Percentiles rank a stretch among this genome's conserved stretches.
phyloP scores from a whole-genome alignment of 495 filamentous ascomycete species.

The Sordaria brevicollis region DNA sequence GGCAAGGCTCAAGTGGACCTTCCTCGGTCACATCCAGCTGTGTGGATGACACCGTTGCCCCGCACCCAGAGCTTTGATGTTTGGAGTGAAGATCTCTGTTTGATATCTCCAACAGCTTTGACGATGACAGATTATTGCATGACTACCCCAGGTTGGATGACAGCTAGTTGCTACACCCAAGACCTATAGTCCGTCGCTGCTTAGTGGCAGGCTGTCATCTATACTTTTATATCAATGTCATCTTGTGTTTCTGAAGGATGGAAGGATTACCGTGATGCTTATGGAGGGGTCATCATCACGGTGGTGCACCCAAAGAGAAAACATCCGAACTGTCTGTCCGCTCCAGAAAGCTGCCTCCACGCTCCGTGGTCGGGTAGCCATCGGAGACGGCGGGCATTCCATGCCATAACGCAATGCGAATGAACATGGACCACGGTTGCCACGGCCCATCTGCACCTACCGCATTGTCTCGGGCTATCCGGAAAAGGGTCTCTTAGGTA shows the following conservation, averaged over 20 bases:
- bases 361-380: not conserved
- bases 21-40: not conserved
- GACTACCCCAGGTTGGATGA: not conserved
- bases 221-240: not conserved
- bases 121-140: not conserved
- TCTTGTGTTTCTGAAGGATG: not conserved
- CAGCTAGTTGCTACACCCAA: not conserved
- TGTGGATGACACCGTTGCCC: not conserved
- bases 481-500: no score
- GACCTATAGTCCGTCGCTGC: not conserved
- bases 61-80: not conserved
- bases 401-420: not conserved
- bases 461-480: no score
- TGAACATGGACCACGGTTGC: not conserved
- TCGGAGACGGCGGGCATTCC: not conserved
- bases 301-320: not conserved
- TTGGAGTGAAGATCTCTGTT: not conserved
- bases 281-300: not conserved
- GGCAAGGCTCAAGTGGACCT: not conserved
- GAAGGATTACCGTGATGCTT: not conserved
- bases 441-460: not conserved
- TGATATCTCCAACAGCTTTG: not conserved
- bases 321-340: not conserved
- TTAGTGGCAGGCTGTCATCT: not conserved
- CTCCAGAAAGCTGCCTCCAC: no score